Evolutionary conservation across 2,329 filamentous ascomycete genomes (phyloP).

Genomic region (Fusarium begoniae): DNA sequence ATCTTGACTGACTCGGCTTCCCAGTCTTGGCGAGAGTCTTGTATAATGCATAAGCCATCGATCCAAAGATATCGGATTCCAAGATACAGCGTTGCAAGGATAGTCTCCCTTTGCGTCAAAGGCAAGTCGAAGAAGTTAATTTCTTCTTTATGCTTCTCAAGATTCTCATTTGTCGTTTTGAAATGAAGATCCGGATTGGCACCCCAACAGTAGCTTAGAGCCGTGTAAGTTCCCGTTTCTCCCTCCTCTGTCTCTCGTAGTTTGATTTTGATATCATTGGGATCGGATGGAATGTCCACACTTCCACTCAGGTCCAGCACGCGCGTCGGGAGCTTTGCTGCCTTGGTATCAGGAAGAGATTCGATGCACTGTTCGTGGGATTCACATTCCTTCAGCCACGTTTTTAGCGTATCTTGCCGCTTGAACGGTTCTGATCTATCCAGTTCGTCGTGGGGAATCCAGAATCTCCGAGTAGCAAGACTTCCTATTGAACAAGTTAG

Average conservation of each 20-base stretch:
- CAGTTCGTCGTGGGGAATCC: not conserved
- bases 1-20: not conserved
- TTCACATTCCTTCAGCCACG: not conserved
- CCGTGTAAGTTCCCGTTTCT: not conserved
- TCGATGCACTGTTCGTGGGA: not conserved
- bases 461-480: not conserved
- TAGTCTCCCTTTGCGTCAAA: not conserved
- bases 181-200: not conserved
- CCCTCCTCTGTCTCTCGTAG: not conserved
- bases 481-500: not conserved
- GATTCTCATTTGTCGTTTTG: not conserved
- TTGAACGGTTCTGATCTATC: not conserved
- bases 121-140: not conserved
- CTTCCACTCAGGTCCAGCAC: not conserved
- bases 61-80: slow-evolving; percentile 7
- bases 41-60: slow-evolving; percentile 3
- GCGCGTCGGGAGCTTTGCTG: not conserved
- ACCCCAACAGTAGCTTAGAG: slow-evolving; percentile 17
- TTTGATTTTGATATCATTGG: not conserved
- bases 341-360: not conserved
- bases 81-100: not conserved
- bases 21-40: slow-evolving; percentile 15
- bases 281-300: not conserved
- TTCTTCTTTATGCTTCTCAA: not conserved
- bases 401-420: not conserved